These are phyloP conservation scores for Physcia stellaris DNA, from an alignment of 495 filamentous ascomycete genomes.

Conservation along the genomic window DNA sequence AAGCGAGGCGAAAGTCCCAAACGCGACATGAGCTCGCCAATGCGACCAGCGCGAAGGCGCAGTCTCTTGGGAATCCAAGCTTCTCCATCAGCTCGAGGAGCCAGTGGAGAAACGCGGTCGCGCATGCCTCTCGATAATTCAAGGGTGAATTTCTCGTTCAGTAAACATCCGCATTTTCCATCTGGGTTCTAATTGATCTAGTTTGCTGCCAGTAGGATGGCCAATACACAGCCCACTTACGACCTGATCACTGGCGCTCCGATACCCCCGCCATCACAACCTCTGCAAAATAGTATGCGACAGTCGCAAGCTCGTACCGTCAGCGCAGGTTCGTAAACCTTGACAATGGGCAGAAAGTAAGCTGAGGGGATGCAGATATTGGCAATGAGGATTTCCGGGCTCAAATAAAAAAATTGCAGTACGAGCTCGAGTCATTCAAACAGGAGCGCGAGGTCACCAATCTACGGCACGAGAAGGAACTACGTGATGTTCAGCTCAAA, in stretches of 20 bases:
- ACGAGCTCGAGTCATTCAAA: conserved; percentile 60
- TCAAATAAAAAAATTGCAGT: conserved; percentile 52
- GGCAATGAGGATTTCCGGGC: conserved; percentile 53
- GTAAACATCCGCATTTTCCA: neutral
- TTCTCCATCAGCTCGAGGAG: conserved; percentile 3
- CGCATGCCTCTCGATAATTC: conserved; percentile 15
- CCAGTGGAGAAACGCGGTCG: conserved; percentile 9
- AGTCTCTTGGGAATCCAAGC: conserved; percentile 2
- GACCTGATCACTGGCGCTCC: conserved; percentile 45
- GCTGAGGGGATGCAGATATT: conserved; percentile 5
- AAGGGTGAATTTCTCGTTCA: conserved; percentile 14
- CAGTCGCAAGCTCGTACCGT: conserved; percentile 18
- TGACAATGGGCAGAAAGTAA: neutral
- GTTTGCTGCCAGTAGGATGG: conserved; percentile 14
- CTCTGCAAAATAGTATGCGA: conserved; percentile 24
- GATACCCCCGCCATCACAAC: conserved; percentile 19
- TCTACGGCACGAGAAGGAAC: conserved; percentile 68
- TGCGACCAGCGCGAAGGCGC: conserved; percentile 12
- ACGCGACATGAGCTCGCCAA: conserved; percentile 14
- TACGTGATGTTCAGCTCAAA: conserved; percentile 58
- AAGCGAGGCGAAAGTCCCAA: too few species aligned
- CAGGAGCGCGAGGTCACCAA: conserved; percentile 72
- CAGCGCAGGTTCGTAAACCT: neutral
- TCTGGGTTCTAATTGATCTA: conserved; percentile 1
- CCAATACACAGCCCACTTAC: conserved; percentile 42